phyloP scores from a whole-genome alignment of 208 protist species.

The Paratrypanosoma confusum region DNA sequence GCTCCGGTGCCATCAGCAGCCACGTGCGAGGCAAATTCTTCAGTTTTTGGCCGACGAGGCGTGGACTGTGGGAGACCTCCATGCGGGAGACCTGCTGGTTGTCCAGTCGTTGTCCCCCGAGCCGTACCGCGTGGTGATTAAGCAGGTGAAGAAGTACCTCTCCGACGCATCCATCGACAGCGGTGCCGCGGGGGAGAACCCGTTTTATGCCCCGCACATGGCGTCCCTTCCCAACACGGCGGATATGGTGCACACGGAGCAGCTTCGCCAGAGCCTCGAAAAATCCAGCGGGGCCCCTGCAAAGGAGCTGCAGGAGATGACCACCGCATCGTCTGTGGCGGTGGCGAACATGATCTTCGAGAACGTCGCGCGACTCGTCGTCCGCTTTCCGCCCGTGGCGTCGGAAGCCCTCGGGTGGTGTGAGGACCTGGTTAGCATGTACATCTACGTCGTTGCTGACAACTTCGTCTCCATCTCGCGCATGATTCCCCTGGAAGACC shows the following conservation, averaged over 20 bases:
- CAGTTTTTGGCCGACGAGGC: conserved; percentile 57
- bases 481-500: conserved; percentile 53
- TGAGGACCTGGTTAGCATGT: conserved; percentile 52
- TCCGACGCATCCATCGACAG: conserved; percentile 14
- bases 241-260: conserved; percentile 34
- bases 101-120: conserved; percentile 41
- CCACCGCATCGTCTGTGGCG: conserved; percentile 40
- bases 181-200: conserved; percentile 34
- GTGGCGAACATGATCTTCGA: conserved; percentile 60
- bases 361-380: conserved; percentile 61
- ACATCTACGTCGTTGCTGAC: conserved; percentile 72
- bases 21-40: conserved; percentile 45
- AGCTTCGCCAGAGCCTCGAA: conserved; percentile 19
- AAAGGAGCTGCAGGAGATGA: conserved; percentile 20
- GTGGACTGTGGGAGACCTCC: conserved; percentile 42
- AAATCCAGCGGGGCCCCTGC: background rate
- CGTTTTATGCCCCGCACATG: conserved; percentile 56
- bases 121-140: conserved; percentile 30
- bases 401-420: conserved; percentile 56
- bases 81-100: conserved; percentile 38
- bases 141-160: conserved; percentile 55
- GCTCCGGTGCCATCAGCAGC: conserved; percentile 30
- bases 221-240: conserved; percentile 53
- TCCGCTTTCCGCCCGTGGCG: conserved; percentile 63
- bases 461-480: conserved; percentile 80